Base-by-base conservation (phyloP, 164 flowering plant species). In the Vitis amurensis region DNA sequence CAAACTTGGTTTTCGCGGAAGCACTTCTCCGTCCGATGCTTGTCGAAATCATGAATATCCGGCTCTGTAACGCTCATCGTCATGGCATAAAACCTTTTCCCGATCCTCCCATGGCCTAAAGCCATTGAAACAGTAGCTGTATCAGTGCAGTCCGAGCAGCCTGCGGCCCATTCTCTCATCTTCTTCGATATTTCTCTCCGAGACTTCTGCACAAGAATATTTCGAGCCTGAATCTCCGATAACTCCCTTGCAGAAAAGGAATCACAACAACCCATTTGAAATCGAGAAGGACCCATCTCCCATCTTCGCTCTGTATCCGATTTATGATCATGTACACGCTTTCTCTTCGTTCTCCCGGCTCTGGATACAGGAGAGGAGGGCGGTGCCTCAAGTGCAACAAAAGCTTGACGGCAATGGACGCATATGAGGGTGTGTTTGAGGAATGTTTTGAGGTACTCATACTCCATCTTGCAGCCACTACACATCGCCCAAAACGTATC, bases 21-120 rank as follows among this genome's bases (percentile, higher is more conserved):
- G 30, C 78, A 76, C 6, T 50, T 67, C 58, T 80, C 84, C 1
- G 76, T 63, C 6, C 89, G 80, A 66, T 81, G 80, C 50, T 69
- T 59, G 68, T 86, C 89, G 74, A 86, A 86, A 78, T 86, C 78
- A 68, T 79, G 76, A 64, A 86, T 82, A 67, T 84, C 86, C 17
- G 86, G 73, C 64, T 84, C 87, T 15, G 85, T 83, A 23, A 86
- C 89, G 60, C 50, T 68, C 83, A 83, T 82, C 1, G 80, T 56
- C 14, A 58, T 17, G 3, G 63, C 9, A 23, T 57, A 55, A 62
- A 52, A 61, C 50, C 69, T 63, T 67, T 60, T 59, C 59, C 13
- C 13, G 50, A 9, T 16, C 58, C 50, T 62, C 58, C 53, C 27
- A 23, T 49, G 19, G 5, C 60, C 9, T 44, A 50, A 61, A 67